Conservation (phyloP, 2,329 filamentous ascomycete species). For the Stylonectria norvegica region DNA sequence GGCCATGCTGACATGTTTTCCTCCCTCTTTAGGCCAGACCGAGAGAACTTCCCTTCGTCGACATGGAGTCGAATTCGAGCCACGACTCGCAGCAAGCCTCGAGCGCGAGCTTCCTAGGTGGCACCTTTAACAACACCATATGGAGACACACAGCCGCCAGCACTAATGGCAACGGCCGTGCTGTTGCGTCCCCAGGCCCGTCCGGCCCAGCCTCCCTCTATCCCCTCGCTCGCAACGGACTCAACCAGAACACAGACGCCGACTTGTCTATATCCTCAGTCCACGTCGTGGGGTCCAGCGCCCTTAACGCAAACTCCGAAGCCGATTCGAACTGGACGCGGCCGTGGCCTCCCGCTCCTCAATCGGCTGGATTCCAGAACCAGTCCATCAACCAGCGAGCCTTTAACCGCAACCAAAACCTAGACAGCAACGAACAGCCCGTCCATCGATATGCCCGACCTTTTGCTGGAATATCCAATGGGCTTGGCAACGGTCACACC, state of each 20-base stretch:
- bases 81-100: slow-evolving; percentile 33
- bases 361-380: slow-evolving; percentile 33
- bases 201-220: slow-evolving; percentile 4
- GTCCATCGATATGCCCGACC: too few relatives aligned
- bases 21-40: slow-evolving; percentile 31
- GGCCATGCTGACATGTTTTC: slow-evolving; percentile 21
- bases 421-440: slow-evolving; percentile 38
- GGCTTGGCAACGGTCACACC: too few relatives aligned
- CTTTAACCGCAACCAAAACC: slow-evolving; percentile 37
- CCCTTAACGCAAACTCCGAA: slow-evolving; percentile 66
- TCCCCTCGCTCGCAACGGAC: slow-evolving; percentile 4
- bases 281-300: slow-evolving; percentile 63
- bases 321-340: too few relatives aligned
- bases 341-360: slow-evolving; percentile 43
- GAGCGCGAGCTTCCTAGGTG: slow-evolving; percentile 39
- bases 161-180: slow-evolving; percentile 41
- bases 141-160: too few relatives aligned
- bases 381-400: slow-evolving; percentile 38
- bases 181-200: slow-evolving; percentile 48
- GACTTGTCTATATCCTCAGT: too few relatives aligned
- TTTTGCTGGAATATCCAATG: too few relatives aligned
- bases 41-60: slow-evolving; percentile 38
- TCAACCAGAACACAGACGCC: slow-evolving; percentile 24
- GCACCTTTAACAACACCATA: slow-evolving; percentile 34
- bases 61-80: slow-evolving; percentile 33